Conservation (phyloP, 1,284 basidiomycete species). For the Lentinula novae-zelandiae region DNA sequence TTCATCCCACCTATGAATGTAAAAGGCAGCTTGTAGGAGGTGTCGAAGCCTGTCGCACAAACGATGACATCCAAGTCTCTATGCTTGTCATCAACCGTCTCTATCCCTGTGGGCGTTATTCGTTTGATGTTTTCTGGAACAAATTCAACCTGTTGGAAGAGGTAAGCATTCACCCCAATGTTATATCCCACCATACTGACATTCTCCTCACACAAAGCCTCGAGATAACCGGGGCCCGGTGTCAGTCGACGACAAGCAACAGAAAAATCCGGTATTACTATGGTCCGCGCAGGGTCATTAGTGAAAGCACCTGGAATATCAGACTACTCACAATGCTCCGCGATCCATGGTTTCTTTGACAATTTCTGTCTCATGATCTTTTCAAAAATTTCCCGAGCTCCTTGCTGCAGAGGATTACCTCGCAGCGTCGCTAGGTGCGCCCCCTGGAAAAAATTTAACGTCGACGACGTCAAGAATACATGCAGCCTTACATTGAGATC, state of each 20-base stretch:
- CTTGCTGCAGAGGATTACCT: constrained; percentile 38
- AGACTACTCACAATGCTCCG: constrained; percentile 42
- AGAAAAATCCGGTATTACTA: constrained; percentile 57
- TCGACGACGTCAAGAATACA: background rate
- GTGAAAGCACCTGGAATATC: background rate
- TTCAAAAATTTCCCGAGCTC: constrained; percentile 36
- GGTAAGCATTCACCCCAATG: background rate
- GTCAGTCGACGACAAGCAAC: constrained; percentile 58
- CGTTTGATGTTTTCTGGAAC: constrained; percentile 44
- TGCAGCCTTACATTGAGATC: constrained; percentile 45
- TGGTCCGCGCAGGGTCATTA: background rate
- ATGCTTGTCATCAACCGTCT: constrained; percentile 48
- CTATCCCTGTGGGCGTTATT: constrained; percentile 51
- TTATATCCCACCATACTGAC: constrained; percentile 27
- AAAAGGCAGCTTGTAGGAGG: constrained; percentile 39
- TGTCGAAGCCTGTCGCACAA: constrained; percentile 61
- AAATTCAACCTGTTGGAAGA: constrained; percentile 46
- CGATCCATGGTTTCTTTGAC: constrained; percentile 55
- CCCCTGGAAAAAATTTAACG: constrained; percentile 28
- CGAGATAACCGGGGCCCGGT: constrained; percentile 63
- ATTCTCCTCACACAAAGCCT: constrained; percentile 58
- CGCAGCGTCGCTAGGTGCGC: constrained; percentile 42
- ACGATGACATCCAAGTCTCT: constrained; percentile 56
- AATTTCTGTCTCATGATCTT: constrained; percentile 49
- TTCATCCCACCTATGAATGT: background rate